These are phyloP conservation scores for Pezicula rhizophila DNA, from an alignment of 2,329 filamentous ascomycete genomes.

Conservation along the genomic window DNA sequence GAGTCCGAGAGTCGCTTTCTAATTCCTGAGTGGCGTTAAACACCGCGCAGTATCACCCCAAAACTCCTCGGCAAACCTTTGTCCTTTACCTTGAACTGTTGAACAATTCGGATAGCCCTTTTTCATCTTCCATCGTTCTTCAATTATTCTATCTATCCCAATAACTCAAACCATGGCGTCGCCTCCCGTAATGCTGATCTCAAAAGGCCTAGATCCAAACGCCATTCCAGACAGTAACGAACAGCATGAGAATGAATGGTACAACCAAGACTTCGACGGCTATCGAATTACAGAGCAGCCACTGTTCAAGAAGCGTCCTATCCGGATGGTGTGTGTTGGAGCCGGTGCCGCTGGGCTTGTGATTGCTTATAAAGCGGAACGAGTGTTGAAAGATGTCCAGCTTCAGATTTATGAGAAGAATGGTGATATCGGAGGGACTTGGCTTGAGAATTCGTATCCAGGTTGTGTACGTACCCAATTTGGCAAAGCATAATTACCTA, in stretches of 20 bases:
- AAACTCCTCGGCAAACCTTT: no score
- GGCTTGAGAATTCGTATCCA: constrained; percentile 50
- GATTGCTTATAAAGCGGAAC: constrained; percentile 39
- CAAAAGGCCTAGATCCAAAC: constrained; percentile 4
- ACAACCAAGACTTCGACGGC: constrained; percentile 15
- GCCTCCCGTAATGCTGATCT: no score
- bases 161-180: no score
- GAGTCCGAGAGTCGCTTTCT: no score
- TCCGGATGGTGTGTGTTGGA: constrained; percentile 34
- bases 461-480: constrained; percentile 28
- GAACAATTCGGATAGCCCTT: no score
- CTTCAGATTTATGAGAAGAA: constrained; percentile 1
- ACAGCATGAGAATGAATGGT: constrained; percentile 14
- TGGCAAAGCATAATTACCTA: no score
- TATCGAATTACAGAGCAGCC: constrained; percentile 14
- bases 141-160: no score
- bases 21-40: no score
- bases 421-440: no score
- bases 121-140: no score
- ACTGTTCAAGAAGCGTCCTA: constrained; percentile 5
- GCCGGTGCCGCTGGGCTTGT: constrained; percentile 41
- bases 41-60: no score
- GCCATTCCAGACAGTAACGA: constrained; percentile 5
- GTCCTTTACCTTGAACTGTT: no score
- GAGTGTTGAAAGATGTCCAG: constrained; percentile 23